Evolutionary conservation across 148 eudicot genomes (phyloP).

Genomic region (Cornus suecica): DNA sequence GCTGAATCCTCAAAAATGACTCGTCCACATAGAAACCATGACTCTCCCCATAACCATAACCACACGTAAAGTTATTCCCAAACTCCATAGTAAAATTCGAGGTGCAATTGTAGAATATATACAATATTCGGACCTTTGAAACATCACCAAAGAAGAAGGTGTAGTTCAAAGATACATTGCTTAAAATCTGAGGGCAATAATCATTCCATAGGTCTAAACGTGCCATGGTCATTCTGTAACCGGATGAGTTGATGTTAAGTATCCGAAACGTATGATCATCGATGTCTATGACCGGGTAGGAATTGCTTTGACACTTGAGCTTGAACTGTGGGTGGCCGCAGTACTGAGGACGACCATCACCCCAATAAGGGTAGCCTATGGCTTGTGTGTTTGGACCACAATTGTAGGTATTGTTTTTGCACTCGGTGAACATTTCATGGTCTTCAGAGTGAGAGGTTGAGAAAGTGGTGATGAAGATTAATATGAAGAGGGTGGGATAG

Average conservation of each 20-base stretch:
- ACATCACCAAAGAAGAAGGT: background rate
- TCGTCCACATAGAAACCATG: background rate
- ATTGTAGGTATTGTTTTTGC: background rate
- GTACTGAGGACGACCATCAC: conserved; percentile 4
- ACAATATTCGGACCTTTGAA: background rate
- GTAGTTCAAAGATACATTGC: background rate
- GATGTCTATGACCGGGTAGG: background rate
- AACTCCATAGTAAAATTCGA: background rate
- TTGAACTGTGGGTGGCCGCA: conserved; percentile 26
- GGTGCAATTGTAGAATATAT: background rate
- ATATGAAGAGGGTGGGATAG: background rate
- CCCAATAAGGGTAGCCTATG: conserved; percentile 35
- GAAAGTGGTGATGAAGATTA: background rate
- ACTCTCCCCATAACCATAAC: background rate
- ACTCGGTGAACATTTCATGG: background rate
- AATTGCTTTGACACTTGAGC: conserved; percentile 12
- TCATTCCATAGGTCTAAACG: background rate
- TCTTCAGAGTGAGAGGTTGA: background rate
- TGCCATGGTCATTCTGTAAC: background rate
- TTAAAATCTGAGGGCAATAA: background rate
- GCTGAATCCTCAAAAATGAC: background rate
- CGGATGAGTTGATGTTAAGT: background rate
- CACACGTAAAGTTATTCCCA: background rate
- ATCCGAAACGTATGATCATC: background rate
- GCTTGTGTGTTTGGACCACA: background rate